Base-by-base conservation (phyloP, 352 stramenopile genomes). In the Phytophthora chlamydospora region DNA sequence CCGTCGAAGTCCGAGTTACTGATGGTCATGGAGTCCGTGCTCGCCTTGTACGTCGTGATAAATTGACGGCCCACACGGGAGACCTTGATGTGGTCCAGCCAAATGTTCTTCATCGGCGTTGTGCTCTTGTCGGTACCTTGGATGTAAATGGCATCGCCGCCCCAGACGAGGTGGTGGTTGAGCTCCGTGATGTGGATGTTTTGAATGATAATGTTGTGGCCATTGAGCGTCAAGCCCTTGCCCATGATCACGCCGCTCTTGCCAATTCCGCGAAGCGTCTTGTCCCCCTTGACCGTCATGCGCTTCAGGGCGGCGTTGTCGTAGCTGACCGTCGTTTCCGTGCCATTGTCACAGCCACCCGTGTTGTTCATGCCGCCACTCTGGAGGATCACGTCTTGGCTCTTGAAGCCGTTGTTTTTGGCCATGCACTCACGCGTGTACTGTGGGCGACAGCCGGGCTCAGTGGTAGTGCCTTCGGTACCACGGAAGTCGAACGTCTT, bases 171-270 rank as follows among this genome's bases (percentile, higher is more conserved):
- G 43, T 83, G 73, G 14, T 53, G 76, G 71, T 83, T 85, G 16
- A 84, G 50, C 51, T 84, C 63, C 6, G 69, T 81, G 53, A 84
- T 78, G 60, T 84, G 63, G 39, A 84, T 55, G 43, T 84, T 81
- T 43, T 84, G 73, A 17, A 84, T 29, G 19, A 84, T 84, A 34
- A 84, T 70, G 48, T 81, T 84, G 47, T 74, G 24, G 32, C 73
- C 71, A 11, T 45, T 54, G 21, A 81, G 49, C 39, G 43, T 66
- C 10, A 80, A 17, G 2, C 74, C 74, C 44, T 82, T 82, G 62
- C 70, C 71, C 27, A 69, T 64, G 38, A 82, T 75, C 49, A 76
- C 57, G n/a, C 71, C 71, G 13, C 43, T 80, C 17, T 41, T 68
- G 48, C 71, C 74, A 16, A 77, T 67, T 13, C 73, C 73, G 43